Percentiles rank a stretch among this genome's conserved stretches.
These are phyloP conservation scores for Proteromonas lacertae DNA, from an alignment of 352 stramenopile genomes.

Conservation along the genomic window DNA sequence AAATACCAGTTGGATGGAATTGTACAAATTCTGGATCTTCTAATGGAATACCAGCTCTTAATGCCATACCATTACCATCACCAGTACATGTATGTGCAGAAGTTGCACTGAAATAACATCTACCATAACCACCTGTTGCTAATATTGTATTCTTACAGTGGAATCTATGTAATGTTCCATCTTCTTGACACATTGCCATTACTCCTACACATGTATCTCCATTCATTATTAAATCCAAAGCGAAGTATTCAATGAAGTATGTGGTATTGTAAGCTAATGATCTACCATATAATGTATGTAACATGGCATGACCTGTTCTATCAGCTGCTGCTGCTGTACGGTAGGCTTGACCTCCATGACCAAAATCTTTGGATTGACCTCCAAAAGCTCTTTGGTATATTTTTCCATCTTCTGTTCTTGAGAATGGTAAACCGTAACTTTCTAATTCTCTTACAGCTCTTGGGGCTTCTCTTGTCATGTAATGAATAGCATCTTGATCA, in stretches of 20 bases:
- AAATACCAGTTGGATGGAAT: constrained; percentile 88
- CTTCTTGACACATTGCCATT: constrained; percentile 81
- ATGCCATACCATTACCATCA: constrained; percentile 74
- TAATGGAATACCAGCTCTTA: constrained; percentile 52
- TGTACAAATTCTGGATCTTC: constrained; percentile 86
- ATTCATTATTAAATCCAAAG: constrained; percentile 72
- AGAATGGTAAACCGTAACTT: constrained; percentile 76
- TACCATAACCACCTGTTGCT: constrained; percentile 72
- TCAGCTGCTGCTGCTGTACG: constrained; percentile 66
- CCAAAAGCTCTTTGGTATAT: constrained; percentile 84
- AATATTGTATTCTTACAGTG: constrained; percentile 64
- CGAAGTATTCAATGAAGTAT: constrained; percentile 94
- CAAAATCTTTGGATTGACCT: constrained; percentile 65
- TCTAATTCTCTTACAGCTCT: constrained; percentile 61
- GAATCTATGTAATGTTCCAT: constrained; percentile 72
- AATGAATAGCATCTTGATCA: constrained; percentile 89
- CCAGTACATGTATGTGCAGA: constrained; percentile 78
- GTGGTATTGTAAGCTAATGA: constrained; percentile 77
- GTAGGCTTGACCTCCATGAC: constrained; percentile 71
- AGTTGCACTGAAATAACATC: constrained; percentile 78
- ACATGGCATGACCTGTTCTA: constrained; percentile 76
- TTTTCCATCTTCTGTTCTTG: constrained; percentile 62
- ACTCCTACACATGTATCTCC: constrained; percentile 53
- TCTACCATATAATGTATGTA: constrained; percentile 77
- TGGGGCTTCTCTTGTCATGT: constrained; percentile 71